These are phyloP conservation scores for Salvia sclarea DNA, from an alignment of 305 asterid genomes.

Conservation along the genomic window DNA sequence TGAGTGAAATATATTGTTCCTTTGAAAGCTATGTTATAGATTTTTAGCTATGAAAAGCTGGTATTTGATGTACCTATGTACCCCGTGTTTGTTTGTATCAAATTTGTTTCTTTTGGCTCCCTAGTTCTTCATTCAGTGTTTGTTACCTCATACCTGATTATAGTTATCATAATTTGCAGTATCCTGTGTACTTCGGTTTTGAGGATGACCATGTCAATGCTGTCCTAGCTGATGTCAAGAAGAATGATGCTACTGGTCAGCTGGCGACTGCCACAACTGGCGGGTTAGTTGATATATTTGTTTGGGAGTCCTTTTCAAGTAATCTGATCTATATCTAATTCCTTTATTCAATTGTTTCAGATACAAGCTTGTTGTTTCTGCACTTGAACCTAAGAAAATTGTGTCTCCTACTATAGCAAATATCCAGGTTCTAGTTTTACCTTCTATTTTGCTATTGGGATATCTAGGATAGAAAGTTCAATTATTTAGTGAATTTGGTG, in stretches of 20 bases:
- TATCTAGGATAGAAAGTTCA: constrained; percentile 1
- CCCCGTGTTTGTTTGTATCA: constrained; percentile 13
- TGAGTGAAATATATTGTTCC: constrained; percentile 46
- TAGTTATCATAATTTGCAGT: constrained; percentile 55
- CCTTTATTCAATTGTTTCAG: constrained; percentile 45
- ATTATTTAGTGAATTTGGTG: constrained; percentile 16
- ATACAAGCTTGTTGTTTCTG: constrained; percentile 86
- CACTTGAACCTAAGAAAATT: constrained; percentile 86
- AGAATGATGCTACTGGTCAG: constrained; percentile 63
- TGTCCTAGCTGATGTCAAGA: constrained; percentile 67
- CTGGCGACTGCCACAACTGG: constrained; percentile 98
- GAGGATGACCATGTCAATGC: constrained; percentile 73
- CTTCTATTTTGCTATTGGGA: constrained; percentile 27
- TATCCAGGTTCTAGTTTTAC: constrained; percentile 67
- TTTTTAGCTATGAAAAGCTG: constrained; percentile 6
- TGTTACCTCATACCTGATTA: constrained; percentile 28
- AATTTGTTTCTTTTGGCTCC: constrained; percentile 4
- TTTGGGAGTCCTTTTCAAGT: constrained; percentile 14
- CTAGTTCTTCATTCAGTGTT: constrained; percentile 15
- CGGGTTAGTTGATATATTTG: constrained; percentile 70
- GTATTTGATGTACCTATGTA: constrained; percentile 22
- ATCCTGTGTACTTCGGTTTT: constrained; percentile 96
- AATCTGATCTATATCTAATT: constrained; percentile 18
- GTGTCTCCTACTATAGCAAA: constrained; percentile 79
- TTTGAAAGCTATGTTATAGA: not conserved